These are phyloP conservation scores for Cordyceps javanica DNA, from an alignment of 2,329 filamentous ascomycete species.

Conservation along the genomic window DNA sequence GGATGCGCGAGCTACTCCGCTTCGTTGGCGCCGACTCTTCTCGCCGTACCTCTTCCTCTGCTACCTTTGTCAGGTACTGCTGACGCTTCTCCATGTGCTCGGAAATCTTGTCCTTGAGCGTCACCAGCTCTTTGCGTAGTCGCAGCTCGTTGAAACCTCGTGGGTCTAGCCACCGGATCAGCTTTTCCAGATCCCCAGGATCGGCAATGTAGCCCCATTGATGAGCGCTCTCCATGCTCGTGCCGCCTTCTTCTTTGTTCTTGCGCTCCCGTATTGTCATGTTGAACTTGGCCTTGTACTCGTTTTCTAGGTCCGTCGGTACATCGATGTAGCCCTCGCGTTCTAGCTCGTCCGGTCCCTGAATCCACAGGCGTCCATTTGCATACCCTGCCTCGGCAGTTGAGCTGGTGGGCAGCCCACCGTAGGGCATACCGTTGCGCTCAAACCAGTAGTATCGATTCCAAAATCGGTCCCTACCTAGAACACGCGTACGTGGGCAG, in stretches of 20 bases:
- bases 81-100: conserved; percentile 76
- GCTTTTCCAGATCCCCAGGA: conserved; percentile 65
- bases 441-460: conserved; percentile 99
- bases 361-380: conserved; percentile 93
- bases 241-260: conserved; percentile 74
- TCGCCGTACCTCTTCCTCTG: conserved; percentile 29
- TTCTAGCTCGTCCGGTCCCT: conserved; percentile 88
- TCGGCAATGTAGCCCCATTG: conserved; percentile 94
- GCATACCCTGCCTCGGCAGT: conserved; percentile 84
- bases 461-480: conserved; percentile 95
- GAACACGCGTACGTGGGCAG: conserved; percentile 79
- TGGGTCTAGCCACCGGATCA: conserved; percentile 84
- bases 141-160: conserved; percentile 82
- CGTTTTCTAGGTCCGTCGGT: conserved; percentile 60
- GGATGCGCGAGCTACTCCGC: conserved; percentile 40
- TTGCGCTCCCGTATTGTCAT: conserved; percentile 85
- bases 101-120: conserved; percentile 69
- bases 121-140: conserved; percentile 76
- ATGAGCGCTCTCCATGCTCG: conserved; percentile 65
- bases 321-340: conserved; percentile 81
- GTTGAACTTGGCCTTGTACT: conserved; percentile 71
- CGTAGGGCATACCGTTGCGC: conserved; percentile 95
- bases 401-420: conserved; percentile 78
- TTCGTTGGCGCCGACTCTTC: conserved; percentile 30
- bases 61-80: conserved; percentile 51